Percentiles rank a stretch among this genome's conserved stretches.
Conservation (phyloP, 495 filamentous ascomycete species). For the Aspergillus taichungensis region DNA sequence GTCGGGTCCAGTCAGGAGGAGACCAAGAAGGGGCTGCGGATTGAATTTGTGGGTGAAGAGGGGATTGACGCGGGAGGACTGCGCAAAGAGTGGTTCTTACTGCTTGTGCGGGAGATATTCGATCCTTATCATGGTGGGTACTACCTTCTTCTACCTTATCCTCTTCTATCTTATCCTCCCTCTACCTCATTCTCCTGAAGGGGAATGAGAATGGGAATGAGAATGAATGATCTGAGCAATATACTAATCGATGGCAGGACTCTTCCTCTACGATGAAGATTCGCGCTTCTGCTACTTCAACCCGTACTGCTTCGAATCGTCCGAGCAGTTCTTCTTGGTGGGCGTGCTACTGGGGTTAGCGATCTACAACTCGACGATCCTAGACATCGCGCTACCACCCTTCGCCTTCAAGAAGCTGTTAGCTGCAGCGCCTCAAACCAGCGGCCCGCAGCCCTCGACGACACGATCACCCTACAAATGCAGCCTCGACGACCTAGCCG, state of each 20-base stretch:
- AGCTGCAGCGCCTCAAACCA: conserved; percentile 53
- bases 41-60: conserved; percentile 83
- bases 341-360: conserved; percentile 83
- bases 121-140: conserved; percentile 79
- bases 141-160: not conserved
- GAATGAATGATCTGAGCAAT: not conserved
- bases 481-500: conserved; percentile 75
- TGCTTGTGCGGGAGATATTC: conserved; percentile 86
- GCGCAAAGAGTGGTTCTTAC: conserved; percentile 92
- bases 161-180: too few relatives aligned
- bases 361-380: conserved; percentile 94
- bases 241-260: conserved; percentile 42
- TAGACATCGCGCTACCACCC: conserved; percentile 86
- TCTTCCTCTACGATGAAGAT: conserved; percentile 93
- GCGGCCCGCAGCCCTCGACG: conserved; percentile 42
- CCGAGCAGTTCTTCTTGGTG: conserved; percentile 89
- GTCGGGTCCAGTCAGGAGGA: conserved; percentile 78
- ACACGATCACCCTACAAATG: conserved; percentile 57
- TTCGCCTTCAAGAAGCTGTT: conserved; percentile 87
- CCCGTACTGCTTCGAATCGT: conserved; percentile 81
- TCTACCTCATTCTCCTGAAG: too few relatives aligned
- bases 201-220: too few relatives aligned
- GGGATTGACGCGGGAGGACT: conserved; percentile 88
- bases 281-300: conserved; percentile 95
- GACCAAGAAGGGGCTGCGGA: conserved; percentile 84